These are phyloP conservation scores for Penicillium oxalicum DNA, from an alignment of 2,329 filamentous ascomycete species.

Conservation along the genomic window DNA sequence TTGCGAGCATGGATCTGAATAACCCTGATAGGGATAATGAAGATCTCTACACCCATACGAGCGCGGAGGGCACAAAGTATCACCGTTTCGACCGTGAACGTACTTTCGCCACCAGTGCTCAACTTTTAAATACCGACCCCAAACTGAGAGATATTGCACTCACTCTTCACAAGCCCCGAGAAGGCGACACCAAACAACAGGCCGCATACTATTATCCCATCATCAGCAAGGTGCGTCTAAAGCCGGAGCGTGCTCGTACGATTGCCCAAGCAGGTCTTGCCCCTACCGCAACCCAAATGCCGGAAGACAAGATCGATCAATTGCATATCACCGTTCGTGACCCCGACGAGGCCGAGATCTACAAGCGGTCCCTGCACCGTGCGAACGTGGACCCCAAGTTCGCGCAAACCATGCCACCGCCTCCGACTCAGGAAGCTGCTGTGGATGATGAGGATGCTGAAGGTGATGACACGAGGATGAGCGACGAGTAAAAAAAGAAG, in stretches of 20 bases:
- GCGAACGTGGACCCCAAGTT: slow-evolving; percentile 44
- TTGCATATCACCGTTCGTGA: slow-evolving; percentile 49
- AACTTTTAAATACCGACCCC: slow-evolving; percentile 47
- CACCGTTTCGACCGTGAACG: slow-evolving; percentile 54
- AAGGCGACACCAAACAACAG: slow-evolving; percentile 38
- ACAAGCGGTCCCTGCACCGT: slow-evolving; percentile 41
- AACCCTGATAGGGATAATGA: slow-evolving; percentile 51
- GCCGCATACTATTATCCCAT: slow-evolving; percentile 61
- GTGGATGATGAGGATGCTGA: slow-evolving; percentile 10
- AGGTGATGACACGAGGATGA: slow-evolving; percentile 22
- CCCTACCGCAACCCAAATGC: slow-evolving; percentile 34
- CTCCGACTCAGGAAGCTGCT: slow-evolving; percentile 13
- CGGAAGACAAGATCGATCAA: slow-evolving; percentile 47
- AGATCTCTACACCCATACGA: slow-evolving; percentile 44
- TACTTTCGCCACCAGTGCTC: slow-evolving; percentile 55
- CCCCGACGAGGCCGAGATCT: slow-evolving; percentile 45
- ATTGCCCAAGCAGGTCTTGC: slow-evolving; percentile 38
- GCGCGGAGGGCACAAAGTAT: slow-evolving; percentile 39
- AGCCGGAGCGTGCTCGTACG: slow-evolving; percentile 43
- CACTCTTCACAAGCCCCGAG: slow-evolving; percentile 50
- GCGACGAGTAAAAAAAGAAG: slow-evolving; percentile 12
- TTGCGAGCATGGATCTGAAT: slow-evolving; percentile 50
- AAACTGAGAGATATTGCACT: slow-evolving; percentile 54
- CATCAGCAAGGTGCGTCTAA: slow-evolving; percentile 51
- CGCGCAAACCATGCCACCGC: slow-evolving; percentile 30